Evolutionary conservation across 2,329 filamentous ascomycete genomes (phyloP).

Genomic region (Helminthosporium solani): DNA sequence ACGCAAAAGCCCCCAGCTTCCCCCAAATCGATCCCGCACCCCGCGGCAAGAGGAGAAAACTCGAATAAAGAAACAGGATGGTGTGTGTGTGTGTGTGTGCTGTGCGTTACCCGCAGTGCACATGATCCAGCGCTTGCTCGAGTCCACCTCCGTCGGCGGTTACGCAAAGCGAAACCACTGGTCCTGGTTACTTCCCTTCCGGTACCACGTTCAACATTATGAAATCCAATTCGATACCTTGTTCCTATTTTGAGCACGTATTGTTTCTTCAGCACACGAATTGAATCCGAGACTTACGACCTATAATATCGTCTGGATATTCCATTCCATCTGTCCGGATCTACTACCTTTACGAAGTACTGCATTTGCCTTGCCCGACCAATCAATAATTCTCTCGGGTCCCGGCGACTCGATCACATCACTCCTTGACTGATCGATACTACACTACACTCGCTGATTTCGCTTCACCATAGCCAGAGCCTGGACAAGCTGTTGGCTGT

Average conservation of each 20-base stretch:
- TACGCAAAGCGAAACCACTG: background rate
- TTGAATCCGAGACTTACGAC: conserved; percentile 19
- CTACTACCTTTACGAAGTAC: conserved; percentile 3
- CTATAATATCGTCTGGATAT: conserved; percentile 14
- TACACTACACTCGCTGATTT: background rate
- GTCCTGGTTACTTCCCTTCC: background rate
- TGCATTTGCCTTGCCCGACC: conserved; percentile 8
- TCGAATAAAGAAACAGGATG: conserved; percentile 46
- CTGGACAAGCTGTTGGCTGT: background rate
- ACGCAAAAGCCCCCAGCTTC: conserved; percentile 44
- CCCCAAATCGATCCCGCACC: conserved; percentile 81
- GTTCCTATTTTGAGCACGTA: background rate
- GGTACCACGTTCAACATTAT: background rate
- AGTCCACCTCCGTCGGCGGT: background rate
- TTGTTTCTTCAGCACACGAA: conserved; percentile 12
- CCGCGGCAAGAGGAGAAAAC: conserved; percentile 87
- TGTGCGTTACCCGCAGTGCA: background rate
- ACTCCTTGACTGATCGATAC: conserved; percentile 13
- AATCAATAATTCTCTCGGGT: conserved; percentile 32
- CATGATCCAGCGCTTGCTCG: background rate
- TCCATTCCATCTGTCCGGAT: conserved; percentile 7
- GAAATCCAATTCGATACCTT: background rate
- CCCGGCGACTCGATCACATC: conserved; percentile 39
- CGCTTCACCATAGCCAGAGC: background rate
- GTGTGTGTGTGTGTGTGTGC: background rate